Base-by-base conservation (phyloP, 1,139 yeast species). In the Geotrichum candidum region DNA sequence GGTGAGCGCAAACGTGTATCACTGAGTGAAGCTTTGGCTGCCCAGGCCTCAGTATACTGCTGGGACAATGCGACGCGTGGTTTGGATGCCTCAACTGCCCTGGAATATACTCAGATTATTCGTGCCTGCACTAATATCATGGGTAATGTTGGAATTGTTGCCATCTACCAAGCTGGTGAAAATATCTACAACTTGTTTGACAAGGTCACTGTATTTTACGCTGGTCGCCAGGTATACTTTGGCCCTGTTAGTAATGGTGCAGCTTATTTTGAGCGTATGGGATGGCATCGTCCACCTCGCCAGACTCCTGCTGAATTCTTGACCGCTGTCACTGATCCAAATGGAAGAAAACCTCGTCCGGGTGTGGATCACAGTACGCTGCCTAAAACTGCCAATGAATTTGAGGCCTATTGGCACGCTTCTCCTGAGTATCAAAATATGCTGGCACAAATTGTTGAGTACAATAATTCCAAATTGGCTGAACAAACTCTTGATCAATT, bases 1-100 rank as follows among this genome's bases (percentile, higher is more conserved):
- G 86, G 86, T 71, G 85, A 83, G 70, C 75, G 85, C 64, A 83
- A 83, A 72, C 77, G 86, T 72, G 86, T 83, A 23, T 81, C 85
- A 2, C 76, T 83, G 62, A 85, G 84, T n/a, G 88, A 84, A 56
- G 85, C 86, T 11, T 74, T 82, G 68, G 82, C 84, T 18, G 80
- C 83, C 72, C 76, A 81, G 58, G 86, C 83, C 46, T 76, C 82
- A 9, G 73, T 85, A 56, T 83, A 83, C 67, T 82, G 85, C 69
- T 85, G 88, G 87, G 90, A 85, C 76, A 85, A 85, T 69, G 84
- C 88, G 22, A 85, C 89, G 10, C 79, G 88, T 73, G 90, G 89
- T 69, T 77, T 85, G 65, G 90, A 85, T 75, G 84, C 89, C 23
- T 82, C 88, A 10, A 84, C 88, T 45, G 89, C 89, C 33, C 77